Evolutionary conservation across 1,284 basidiomycete genomes (phyloP).

Genomic region (Puccinia coronata): DNA sequence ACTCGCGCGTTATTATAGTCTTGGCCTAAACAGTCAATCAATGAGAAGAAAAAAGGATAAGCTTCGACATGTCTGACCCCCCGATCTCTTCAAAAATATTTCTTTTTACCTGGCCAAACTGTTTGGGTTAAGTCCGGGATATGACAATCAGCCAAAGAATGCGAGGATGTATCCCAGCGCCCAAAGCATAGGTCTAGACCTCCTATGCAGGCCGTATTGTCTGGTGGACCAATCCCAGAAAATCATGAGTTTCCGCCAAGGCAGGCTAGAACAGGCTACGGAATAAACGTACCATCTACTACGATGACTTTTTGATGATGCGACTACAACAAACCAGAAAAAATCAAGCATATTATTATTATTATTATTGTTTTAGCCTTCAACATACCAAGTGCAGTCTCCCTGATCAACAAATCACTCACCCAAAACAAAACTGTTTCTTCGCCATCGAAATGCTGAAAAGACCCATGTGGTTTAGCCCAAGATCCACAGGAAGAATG

Average conservation of each 20-base stretch:
- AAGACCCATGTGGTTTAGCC: neutral
- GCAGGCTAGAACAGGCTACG: neutral
- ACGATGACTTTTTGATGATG: conserved; percentile 70
- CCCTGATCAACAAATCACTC: neutral
- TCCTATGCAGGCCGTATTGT: conserved; percentile 64
- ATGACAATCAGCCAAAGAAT: conserved; percentile 82
- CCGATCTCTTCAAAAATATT: neutral
- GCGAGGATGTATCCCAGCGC: conserved; percentile 81
- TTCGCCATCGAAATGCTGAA: conserved; percentile 70
- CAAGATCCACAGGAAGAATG: neutral
- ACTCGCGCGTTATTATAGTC: conserved; percentile 62
- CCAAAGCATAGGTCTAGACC: conserved; percentile 91
- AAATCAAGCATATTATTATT: too few relatives aligned
- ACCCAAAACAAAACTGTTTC: conserved; percentile 66
- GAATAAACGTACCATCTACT: conserved; percentile 22
- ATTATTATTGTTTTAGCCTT: conserved; percentile 59
- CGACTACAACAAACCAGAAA: conserved; percentile 64
- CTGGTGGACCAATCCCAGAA: neutral
- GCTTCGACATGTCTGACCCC: neutral
- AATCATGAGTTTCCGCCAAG: neutral
- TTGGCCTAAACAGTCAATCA: conserved; percentile 60
- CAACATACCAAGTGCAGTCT: conserved; percentile 9
- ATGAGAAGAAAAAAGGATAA: neutral
- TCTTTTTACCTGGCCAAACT: conserved; percentile 72
- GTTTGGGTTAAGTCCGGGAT: conserved; percentile 77